Conservation (phyloP, 2,329 filamentous ascomycete genomes). For the Pseudogymnoascus sp. region DNA sequence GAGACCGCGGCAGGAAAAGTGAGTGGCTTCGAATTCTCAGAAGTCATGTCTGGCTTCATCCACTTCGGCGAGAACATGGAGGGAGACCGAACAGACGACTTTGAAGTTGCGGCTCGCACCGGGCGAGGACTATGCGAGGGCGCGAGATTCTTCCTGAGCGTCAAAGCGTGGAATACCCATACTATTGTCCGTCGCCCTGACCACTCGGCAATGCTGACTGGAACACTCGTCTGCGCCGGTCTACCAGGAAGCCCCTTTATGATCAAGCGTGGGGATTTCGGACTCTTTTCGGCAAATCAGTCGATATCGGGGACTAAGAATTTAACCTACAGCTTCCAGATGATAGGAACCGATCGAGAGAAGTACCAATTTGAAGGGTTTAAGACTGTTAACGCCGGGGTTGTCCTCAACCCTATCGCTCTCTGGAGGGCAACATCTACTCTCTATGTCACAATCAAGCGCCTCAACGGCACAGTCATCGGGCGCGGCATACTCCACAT, state of each 20-base stretch:
- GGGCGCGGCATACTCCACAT: constrained; percentile 54
- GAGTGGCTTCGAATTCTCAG: constrained; percentile 51
- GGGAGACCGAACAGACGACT: constrained; percentile 43
- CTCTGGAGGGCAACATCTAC: constrained; percentile 57
- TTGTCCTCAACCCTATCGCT: constrained; percentile 45
- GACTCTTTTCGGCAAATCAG: constrained; percentile 46
- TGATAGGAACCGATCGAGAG: constrained; percentile 45
- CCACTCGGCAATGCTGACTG: constrained; percentile 47
- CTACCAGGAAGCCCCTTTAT: constrained; percentile 52
- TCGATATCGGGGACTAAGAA: constrained; percentile 49
- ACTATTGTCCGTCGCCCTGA: constrained; percentile 39
- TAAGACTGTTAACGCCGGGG: constrained; percentile 54
- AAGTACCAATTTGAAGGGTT: constrained; percentile 52
- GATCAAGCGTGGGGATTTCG: constrained; percentile 49
- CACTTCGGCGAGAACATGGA: constrained; percentile 37
- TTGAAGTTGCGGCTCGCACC: constrained; percentile 43
- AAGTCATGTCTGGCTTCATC: constrained; percentile 57
- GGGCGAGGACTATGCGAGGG: constrained; percentile 47
- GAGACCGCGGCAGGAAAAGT: constrained; percentile 28
- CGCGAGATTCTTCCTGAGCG: constrained; percentile 51
- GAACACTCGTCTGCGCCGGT: constrained; percentile 49
- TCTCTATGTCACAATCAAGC: constrained; percentile 51
- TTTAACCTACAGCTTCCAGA: constrained; percentile 54
- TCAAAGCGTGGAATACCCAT: constrained; percentile 46
- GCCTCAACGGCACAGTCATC: constrained; percentile 36